phyloP scores from a whole-genome alignment of 257 asterid genomes.

The Nicotiana undulata region DNA sequence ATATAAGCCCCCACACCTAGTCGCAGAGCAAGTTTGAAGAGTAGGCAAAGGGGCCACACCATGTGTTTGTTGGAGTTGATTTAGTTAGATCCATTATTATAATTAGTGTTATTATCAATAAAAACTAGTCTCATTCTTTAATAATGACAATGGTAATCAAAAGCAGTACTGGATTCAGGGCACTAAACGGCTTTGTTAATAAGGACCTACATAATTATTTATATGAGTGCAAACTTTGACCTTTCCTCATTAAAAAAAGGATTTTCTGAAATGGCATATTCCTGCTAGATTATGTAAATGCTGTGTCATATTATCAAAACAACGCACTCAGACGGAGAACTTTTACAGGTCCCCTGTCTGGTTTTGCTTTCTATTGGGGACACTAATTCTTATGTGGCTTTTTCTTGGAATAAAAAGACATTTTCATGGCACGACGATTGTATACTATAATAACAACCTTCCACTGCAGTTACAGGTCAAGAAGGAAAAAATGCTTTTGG shows the following conservation, averaged over 20 bases:
- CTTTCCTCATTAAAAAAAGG: not conserved
- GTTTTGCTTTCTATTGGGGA: not conserved
- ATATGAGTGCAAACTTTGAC: not conserved
- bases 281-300: not conserved
- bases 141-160: not conserved
- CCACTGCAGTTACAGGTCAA: not conserved
- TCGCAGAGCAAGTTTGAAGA: too few relatives aligned
- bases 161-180: not conserved
- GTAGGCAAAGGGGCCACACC: not conserved
- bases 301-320: not conserved
- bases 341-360: not conserved
- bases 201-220: not conserved
- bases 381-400: not conserved
- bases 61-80: not conserved
- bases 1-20: too few relatives aligned
- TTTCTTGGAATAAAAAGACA: not conserved
- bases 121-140: not conserved
- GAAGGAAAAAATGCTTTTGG: not conserved
- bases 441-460: not conserved
- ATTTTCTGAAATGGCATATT: not conserved
- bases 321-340: not conserved
- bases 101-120: not conserved
- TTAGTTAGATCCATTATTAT: not conserved
- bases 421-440: not conserved
- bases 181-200: not conserved